A percentile compares a stretch with the other conserved stretches of the same genome.
Conservation (phyloP, 371 early-diverging fungal species). For the Mortierella sp. region DNA sequence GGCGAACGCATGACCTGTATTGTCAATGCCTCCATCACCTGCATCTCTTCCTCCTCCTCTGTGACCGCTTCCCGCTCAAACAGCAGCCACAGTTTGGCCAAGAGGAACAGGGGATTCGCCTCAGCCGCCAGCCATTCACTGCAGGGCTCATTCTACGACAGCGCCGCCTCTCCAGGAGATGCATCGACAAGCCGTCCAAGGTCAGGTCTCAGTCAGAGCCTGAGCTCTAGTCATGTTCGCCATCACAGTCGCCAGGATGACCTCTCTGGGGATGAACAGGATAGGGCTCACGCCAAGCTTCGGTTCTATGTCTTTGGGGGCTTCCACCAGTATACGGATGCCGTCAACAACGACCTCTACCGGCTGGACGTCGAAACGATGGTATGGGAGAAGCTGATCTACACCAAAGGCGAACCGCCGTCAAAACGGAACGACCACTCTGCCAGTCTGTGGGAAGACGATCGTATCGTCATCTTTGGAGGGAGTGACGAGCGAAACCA, state of each 20-base stretch:
- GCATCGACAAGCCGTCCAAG: conserved; percentile 14
- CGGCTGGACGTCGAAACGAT: conserved; percentile 61
- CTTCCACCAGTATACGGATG: conserved; percentile 78
- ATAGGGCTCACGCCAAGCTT: conserved; percentile 28
- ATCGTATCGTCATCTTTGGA: conserved; percentile 80
- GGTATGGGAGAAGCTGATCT: conserved; percentile 71
- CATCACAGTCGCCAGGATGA: conserved; percentile 41
- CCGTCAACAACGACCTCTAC: conserved; percentile 76
- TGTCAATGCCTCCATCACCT: conserved; percentile 74
- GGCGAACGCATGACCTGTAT: conserved; percentile 70
- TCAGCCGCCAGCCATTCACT: conserved; percentile 12
- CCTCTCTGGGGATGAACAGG: background rate
- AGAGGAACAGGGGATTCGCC: conserved; percentile 1
- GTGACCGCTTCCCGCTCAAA: conserved; percentile 27
- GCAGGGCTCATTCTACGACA: conserved; percentile 16
- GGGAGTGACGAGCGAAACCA: conserved; percentile 75
- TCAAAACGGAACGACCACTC: conserved; percentile 79
- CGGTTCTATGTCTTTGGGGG: conserved; percentile 77
- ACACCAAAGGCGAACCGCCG: conserved; percentile 72
- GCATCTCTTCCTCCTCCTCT: conserved; percentile 38
- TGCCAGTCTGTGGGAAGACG: conserved; percentile 70
- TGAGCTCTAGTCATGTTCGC: conserved; percentile 10
- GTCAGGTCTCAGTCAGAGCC: conserved; percentile 17
- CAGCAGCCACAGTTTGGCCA: conserved; percentile 15
- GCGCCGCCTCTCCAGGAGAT: conserved; percentile 1